Evolutionary conservation across 2,329 filamentous ascomycete genomes (phyloP).

Genomic region (Chaetomiaceae sp.): DNA sequence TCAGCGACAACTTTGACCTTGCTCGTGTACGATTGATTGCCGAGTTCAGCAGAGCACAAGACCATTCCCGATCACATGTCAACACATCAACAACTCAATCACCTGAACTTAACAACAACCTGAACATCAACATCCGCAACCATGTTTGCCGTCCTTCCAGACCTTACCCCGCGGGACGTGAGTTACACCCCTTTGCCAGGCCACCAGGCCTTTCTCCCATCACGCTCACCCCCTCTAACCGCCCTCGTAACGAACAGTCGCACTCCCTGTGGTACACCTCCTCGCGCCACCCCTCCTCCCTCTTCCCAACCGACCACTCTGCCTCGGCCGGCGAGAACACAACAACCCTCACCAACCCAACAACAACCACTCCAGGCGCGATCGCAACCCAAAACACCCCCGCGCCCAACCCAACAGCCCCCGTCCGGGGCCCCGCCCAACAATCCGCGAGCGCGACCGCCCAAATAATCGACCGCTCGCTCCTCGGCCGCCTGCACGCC

Average conservation of each 20-base stretch:
- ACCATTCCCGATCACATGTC: too few relatives aligned
- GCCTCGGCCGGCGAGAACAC: background rate
- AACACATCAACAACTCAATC: background rate
- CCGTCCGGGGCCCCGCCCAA: slow-evolving; percentile 1
- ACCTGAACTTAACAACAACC: background rate
- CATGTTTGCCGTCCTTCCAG: slow-evolving; percentile 62
- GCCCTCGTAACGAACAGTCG: slow-evolving; percentile 43
- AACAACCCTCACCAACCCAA: background rate
- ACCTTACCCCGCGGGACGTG: slow-evolving; percentile 68
- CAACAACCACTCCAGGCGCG: background rate
- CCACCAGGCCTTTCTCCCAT: background rate
- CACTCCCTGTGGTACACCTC: slow-evolving; percentile 72
- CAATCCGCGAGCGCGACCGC: slow-evolving; percentile 7
- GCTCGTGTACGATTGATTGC: too few relatives aligned
- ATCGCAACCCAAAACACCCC: slow-evolving; percentile 15
- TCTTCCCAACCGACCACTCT: slow-evolving; percentile 25
- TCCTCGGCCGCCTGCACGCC: slow-evolving; percentile 63
- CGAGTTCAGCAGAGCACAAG: too few relatives aligned
- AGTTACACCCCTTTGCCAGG: slow-evolving; percentile 28
- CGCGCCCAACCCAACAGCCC: background rate
- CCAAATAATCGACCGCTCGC: slow-evolving; percentile 47
- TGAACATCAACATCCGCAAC: slow-evolving; percentile 15
- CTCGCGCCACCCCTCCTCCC: slow-evolving; percentile 46
- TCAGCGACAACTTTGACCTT: too few relatives aligned
- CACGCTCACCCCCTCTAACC: slow-evolving; percentile 6